Percentiles rank a stretch among this genome's conserved stretches.
Evolutionary conservation across 1,284 basidiomycete species (phyloP).

Genomic region (Mycena sp.): DNA sequence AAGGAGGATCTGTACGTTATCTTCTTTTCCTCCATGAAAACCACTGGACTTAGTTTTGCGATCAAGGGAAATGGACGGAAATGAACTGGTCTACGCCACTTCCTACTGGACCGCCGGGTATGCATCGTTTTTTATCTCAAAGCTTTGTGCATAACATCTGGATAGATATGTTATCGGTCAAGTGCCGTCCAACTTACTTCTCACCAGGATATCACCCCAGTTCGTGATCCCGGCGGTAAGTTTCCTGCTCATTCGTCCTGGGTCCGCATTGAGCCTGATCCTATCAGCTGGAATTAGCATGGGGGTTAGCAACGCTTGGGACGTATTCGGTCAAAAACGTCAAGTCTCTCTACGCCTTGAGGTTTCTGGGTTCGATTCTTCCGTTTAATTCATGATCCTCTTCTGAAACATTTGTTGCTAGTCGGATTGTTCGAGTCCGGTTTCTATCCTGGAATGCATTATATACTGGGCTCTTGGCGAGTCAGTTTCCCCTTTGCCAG

Average conservation of each 20-base stretch:
- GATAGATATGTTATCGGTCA: constrained; percentile 32
- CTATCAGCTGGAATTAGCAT: constrained; percentile 25
- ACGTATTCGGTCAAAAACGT: constrained; percentile 30
- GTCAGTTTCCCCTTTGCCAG: neutral
- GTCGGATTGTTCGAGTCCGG: constrained; percentile 29
- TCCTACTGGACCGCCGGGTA: constrained; percentile 31
- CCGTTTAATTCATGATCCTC: neutral
- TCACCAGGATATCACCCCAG: constrained; percentile 28
- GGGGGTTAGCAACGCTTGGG: constrained; percentile 27
- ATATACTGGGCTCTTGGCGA: constrained; percentile 29
- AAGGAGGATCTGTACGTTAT: constrained; percentile 25
- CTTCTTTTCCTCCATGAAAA: neutral
- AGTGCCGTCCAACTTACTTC: constrained; percentile 29
- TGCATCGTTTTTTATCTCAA: neutral
- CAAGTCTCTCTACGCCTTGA: constrained; percentile 23
- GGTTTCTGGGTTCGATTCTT: constrained; percentile 23
- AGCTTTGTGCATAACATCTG: no score
- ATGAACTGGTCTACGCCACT: constrained; percentile 28
- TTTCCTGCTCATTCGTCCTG: neutral
- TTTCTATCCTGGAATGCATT: constrained; percentile 31
- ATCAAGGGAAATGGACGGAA: constrained; percentile 27
- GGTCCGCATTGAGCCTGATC: neutral
- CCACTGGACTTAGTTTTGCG: neutral
- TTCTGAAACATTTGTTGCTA: neutral
- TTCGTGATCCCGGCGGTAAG: constrained; percentile 28